Base-by-base conservation (phyloP, 148 eudicot genomes). In the Silene conica region DNA sequence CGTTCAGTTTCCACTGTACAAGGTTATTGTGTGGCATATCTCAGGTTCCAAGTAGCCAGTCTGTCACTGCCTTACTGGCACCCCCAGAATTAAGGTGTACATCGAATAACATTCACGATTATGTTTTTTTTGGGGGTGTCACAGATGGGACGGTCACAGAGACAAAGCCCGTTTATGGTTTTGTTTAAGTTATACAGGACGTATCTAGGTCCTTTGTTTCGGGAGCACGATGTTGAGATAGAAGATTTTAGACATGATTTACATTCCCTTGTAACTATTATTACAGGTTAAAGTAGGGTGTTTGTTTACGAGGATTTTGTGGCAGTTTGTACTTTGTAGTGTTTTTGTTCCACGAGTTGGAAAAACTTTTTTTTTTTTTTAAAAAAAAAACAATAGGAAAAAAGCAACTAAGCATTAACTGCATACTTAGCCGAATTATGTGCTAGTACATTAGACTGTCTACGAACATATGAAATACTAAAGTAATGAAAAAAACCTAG, bases 151-250 rank as follows among this genome's bases (percentile, higher is more conserved):
- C 43, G 50, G 20, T 65, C 23, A 62, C 73, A 54, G 74, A 74
- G 62, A 45, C 62, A 19, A 73, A 46, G 62, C 74, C 45, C 70
- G 41, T 34, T 61, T 72, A 2, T 66, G 25, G 70, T 66, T 66
- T 66, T 66, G 80, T 48, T 18, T 74, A 79, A 74, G 69, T 74
- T 79, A 79, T 79, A 79, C 74, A 74, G 50, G 65, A 69, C 74
- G 74, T 74, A 70, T 46, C 63, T 66, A 23, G 41, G 31, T 16
- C 57, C 7, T 76, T 56, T 76, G 78, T 28, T 25, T 20, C n/a
- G 13, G 26, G 67, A 63, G 15, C 67, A 58, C 6, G 69, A 18
- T 70, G 23, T 76, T 63, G 74, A 34, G 74, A 74, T 56, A 50
- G 56, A 67, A 20, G 69, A 34, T 58, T 67, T 59, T 72, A 72